Base-by-base conservation (phyloP, 2,329 filamentous ascomycete genomes). In the Alternaria longipes region DNA sequence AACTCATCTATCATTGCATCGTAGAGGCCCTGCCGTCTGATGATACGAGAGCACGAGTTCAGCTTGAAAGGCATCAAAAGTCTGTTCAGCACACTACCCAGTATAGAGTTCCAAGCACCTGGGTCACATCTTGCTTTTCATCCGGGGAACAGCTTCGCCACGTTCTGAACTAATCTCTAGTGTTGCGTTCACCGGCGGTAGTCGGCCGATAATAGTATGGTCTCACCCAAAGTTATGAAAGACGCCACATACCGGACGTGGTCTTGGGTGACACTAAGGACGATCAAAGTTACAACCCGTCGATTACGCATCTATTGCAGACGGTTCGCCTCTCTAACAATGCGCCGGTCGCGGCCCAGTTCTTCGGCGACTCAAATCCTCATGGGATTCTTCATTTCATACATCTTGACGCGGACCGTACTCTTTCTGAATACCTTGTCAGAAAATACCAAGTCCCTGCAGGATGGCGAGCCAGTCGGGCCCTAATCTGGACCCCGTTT, bases 391-490 rank as follows among this genome's bases (percentile, higher is more conserved):
- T 42, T 24, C 40, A 42, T 7, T 24, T 16, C 40, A 42, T 14
- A 14, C 40, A 42, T 42, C 6, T 16, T 42, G 11, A 42, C 1
- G 40, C 40, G 3, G 20, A 42, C 4, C 20, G 5, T 8, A 24
- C 40, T 16, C 20, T 24, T 32, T 26, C 30, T 26, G 1, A 22
- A 8, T 6, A 36, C 30, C 20, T n/a, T 20, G 12, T 30, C 26
- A 18, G 24, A 24, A 24, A 38, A 34, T 8, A 44, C 40, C 28
- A 14, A 56, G 41, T n/a, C 42, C 9, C 46, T 16, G 20, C 20
- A 47, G 24, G 14, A 63, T 65, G 56, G 52, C 54, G 28, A 47
- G 30, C 8, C 40, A 34, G 26, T 56, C 20, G 8, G 22, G 22
- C 8, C 30, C 36, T 32, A 26, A 38, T 32, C 22, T 24, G 9